Conservation (phyloP, 345 rosid species). For the Linum trigynum region DNA sequence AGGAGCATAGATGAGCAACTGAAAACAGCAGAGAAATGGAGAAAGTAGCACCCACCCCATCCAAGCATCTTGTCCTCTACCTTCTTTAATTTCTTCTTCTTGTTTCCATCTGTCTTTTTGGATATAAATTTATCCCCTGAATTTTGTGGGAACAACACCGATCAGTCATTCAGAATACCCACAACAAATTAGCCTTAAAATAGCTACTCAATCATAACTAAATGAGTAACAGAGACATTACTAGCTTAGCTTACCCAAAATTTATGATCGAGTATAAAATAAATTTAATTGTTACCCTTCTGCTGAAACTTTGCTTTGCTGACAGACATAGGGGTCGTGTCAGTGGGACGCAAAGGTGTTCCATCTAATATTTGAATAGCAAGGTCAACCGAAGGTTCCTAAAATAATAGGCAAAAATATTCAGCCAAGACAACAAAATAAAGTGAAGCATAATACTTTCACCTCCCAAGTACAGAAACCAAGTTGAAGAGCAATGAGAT, state of each 20-base stretch:
- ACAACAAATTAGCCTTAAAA: background rate
- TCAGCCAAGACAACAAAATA: background rate
- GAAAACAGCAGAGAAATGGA: background rate
- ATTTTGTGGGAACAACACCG: conserved; percentile 13
- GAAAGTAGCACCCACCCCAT: conserved; percentile 57
- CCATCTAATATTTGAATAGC: conserved; percentile 91
- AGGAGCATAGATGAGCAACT: background rate
- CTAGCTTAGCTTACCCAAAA: background rate
- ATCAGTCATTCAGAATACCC: conserved; percentile 6
- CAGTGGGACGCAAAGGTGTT: conserved; percentile 76
- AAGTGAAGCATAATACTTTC: conserved; percentile 5
- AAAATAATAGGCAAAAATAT: conserved; percentile 6
- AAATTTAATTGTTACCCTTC: conserved; percentile 46
- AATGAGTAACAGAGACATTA: conserved; percentile 9
- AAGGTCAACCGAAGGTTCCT: conserved; percentile 97
- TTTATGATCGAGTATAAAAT: background rate
- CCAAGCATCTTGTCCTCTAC: conserved; percentile 92
- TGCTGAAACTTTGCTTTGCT: conserved; percentile 82
- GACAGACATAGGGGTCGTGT: conserved; percentile 70
- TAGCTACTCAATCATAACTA: background rate
- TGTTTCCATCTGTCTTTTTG: conserved; percentile 70
- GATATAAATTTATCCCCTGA: conserved; percentile 80
- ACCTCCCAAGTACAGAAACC: conserved; percentile 2
- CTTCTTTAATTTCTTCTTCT: conserved; percentile 85
- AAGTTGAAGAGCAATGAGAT: conserved; percentile 12